Base-by-base conservation (phyloP, 139 green algal species). In the Auxenochlorella pyrenoidosa region DNA sequence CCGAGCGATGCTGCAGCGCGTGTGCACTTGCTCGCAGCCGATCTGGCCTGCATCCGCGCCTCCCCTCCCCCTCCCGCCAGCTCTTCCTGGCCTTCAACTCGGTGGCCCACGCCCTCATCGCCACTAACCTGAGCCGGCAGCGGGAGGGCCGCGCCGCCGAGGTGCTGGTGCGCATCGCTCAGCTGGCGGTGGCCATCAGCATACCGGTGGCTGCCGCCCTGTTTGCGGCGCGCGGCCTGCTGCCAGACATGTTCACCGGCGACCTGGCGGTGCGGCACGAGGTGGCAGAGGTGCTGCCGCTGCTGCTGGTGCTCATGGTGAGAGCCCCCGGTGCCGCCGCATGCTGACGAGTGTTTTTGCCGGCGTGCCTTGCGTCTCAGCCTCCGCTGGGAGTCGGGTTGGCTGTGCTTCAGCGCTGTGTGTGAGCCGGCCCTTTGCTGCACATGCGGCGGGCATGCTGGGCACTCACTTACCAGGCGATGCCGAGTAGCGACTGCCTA, bases 191-290 rank as follows among this genome's bases (percentile, higher is more conserved):
- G 60, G 80, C 40, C 5, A 18, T 75, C 10, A 83, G 73, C 70
- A 43, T 90, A 22, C 79, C 86, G 1, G 8, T 88, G 41, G 80
- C 38, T 18, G 51, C 79, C 6, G 79, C 32, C 19, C 82, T 92
- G 32, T 84, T 79, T 41, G 34, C 78, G 12, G 47, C n/a, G 16
- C 59, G 81, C 8, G 43, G 44, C n/a, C 22, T 38, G 51, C 86
- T 92, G 34, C 89, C 89, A 1, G 59, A n/a, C 41, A n/a, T 90
- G 65, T 92, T 92, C 82, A 92, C 89, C 5, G 41, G 34, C 32
- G 80, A 90, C 44, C 44, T 22, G 38, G 6, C 60, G 59, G 89
- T 90, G 58, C 65, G 40, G 34, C 41, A 28, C 1, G 89, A 90
- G 28, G 86, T 90, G 47, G n/a, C 68, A 0, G 73, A 79, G 18